Evolutionary conservation across 352 stramenopile genomes (phyloP).

Genomic region (Phytopythium delawarense): DNA sequence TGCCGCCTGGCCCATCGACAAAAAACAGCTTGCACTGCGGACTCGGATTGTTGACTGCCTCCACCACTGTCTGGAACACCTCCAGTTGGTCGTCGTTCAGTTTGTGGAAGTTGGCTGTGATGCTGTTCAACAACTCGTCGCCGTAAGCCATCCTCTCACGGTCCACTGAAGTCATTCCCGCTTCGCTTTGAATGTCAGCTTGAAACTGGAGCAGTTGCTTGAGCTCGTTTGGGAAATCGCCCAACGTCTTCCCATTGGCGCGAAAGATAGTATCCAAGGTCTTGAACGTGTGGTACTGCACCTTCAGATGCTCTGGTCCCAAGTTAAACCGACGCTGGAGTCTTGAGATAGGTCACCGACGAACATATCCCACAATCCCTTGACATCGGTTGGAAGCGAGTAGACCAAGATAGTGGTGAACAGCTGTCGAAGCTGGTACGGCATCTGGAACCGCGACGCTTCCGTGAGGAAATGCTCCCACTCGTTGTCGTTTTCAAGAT

Average conservation of each 20-base stretch:
- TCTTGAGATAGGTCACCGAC: constrained; percentile 13
- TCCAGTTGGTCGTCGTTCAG: constrained; percentile 9
- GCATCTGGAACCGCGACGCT: constrained; percentile 13
- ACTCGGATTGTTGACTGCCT: neutral
- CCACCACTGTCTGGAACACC: constrained; percentile 12
- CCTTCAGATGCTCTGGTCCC: constrained; percentile 1
- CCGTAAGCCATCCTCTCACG: constrained; percentile 9
- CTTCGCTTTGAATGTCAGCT: neutral
- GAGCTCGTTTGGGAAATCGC: constrained; percentile 8
- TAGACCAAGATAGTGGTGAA: constrained; percentile 28
- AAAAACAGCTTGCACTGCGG: constrained; percentile 20
- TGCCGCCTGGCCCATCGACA: constrained; percentile 24
- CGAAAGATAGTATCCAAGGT: constrained; percentile 10
- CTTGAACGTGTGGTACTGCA: constrained; percentile 14
- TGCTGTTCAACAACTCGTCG: constrained; percentile 2
- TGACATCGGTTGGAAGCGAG: neutral
- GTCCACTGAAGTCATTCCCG: constrained; percentile 6
- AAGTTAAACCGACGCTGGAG: neutral
- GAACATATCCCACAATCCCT: constrained; percentile 17
- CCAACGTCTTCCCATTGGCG: constrained; percentile 7
- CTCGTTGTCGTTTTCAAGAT: constrained; percentile 17
- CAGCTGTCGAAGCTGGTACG: constrained; percentile 24
- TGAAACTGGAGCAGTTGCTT: constrained; percentile 5
- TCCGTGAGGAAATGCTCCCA: constrained; percentile 14
- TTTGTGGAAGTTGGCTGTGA: neutral